phyloP scores from a whole-genome alignment of 1,284 basidiomycete genomes.

The Ganoderma boninense region DNA sequence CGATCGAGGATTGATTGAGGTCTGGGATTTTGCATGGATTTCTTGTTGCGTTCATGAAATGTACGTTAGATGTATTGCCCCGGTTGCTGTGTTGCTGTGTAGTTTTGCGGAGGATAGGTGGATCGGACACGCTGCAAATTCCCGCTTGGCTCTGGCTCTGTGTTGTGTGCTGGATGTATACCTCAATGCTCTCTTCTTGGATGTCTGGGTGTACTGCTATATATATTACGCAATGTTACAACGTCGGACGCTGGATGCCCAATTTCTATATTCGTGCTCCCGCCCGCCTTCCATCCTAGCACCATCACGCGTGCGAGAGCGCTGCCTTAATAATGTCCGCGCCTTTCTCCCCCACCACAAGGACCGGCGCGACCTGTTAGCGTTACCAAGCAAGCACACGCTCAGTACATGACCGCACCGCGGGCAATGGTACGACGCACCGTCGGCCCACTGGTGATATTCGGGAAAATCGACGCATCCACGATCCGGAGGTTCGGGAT shows the following conservation, averaged over 20 bases:
- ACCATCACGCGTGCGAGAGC: conserved; percentile 3
- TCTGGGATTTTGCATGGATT: neutral
- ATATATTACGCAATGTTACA: neutral
- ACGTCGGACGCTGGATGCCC: neutral
- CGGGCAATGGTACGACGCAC: conserved; percentile 45
- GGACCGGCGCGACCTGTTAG: conserved; percentile 67
- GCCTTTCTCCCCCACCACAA: conserved; percentile 72
- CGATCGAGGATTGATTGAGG: conserved; percentile 26
- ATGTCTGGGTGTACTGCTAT: neutral
- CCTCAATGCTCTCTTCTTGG: neutral
- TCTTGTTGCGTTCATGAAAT: neutral
- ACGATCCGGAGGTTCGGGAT: conserved; percentile 57
- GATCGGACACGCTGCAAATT: neutral
- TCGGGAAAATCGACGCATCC: conserved; percentile 68
- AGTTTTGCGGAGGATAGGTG: neutral
- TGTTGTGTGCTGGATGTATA: too few relatives aligned
- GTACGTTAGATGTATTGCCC: neutral
- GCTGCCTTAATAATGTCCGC: conserved; percentile 62
- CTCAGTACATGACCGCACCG: neutral
- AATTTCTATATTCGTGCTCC: neutral
- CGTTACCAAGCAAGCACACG: conserved; percentile 9
- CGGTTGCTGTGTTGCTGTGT: neutral
- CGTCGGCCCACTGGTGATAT: conserved; percentile 67
- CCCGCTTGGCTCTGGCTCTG: neutral
- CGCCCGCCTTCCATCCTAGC: neutral